Conservation (phyloP, 352 stramenopile genomes). For the Phytophthora crassamura region DNA sequence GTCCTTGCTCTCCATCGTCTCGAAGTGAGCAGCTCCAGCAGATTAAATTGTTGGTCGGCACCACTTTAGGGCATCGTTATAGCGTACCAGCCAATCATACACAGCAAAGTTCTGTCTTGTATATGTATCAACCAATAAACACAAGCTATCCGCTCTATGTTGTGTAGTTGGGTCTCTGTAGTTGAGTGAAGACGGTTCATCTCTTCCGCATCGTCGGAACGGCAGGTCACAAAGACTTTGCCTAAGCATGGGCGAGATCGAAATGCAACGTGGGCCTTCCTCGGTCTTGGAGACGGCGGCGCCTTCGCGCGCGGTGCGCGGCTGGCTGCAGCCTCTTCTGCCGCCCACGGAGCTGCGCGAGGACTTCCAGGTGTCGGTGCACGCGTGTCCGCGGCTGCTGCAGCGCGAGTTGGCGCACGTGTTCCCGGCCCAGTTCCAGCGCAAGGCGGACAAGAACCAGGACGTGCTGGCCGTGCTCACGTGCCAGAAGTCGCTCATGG, state of each 20-base stretch:
- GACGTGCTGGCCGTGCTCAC: conserved; percentile 92
- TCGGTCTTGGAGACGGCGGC: background rate
- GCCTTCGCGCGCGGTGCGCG: conserved; percentile 24
- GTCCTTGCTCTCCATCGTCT: conserved; percentile 20
- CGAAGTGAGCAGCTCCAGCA: background rate
- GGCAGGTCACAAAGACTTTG: background rate
- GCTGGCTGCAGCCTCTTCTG: conserved; percentile 51
- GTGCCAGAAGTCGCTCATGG: conserved; percentile 93
- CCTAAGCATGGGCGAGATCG: conserved; percentile 21
- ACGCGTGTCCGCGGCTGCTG: conserved; percentile 73
- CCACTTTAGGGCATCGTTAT: background rate
- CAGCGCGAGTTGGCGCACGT: conserved; percentile 84
- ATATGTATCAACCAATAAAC: background rate
- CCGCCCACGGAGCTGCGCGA: conserved; percentile 59
- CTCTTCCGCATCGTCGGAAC: conserved; percentile 10
- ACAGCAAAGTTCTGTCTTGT: background rate
- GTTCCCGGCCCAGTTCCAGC: conserved; percentile 67
- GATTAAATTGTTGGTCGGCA: conserved; percentile 10
- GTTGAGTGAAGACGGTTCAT: background rate
- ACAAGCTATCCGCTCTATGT: no score
- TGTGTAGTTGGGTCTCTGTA: no score
- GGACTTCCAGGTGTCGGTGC: conserved; percentile 84
- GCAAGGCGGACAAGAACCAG: conserved; percentile 35
- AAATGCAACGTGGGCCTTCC: conserved; percentile 3
- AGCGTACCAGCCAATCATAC: no score